Evolutionary conservation across 192 early-diverging fungal species (phyloP).

Genomic region (Podila clonocystis): DNA sequence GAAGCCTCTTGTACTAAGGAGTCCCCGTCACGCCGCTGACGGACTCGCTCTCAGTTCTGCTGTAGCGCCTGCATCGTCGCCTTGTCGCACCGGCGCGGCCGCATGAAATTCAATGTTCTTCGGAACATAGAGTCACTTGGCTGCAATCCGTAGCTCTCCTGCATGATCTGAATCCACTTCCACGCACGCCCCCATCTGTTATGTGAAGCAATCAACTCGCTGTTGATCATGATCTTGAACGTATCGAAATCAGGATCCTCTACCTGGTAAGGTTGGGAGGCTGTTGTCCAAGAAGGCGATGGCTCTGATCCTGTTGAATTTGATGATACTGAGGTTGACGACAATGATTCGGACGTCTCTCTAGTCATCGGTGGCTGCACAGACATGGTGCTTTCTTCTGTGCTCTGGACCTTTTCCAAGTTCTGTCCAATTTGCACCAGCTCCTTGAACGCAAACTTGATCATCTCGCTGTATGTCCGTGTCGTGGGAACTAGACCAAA

Average conservation of each 20-base stretch:
- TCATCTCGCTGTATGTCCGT: conserved; percentile 46
- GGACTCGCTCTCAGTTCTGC: conserved; percentile 30
- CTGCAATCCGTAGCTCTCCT: conserved; percentile 26
- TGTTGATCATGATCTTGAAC: conserved; percentile 40
- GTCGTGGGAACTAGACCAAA: conserved; percentile 42
- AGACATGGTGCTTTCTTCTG: not conserved
- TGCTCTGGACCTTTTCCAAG: conserved; percentile 10
- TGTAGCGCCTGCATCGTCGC: conserved; percentile 13
- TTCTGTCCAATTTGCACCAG: conserved; percentile 41
- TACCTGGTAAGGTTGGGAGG: not conserved
- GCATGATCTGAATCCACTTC: conserved; percentile 47
- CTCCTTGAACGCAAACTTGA: conserved; percentile 47
- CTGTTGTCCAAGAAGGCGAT: not conserved
- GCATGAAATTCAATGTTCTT: conserved; percentile 29
- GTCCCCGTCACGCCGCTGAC: conserved; percentile 2
- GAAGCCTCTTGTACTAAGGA: too few species aligned
- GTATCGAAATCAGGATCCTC: conserved; percentile 35
- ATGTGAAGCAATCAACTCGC: conserved; percentile 23
- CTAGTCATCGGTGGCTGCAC: not conserved
- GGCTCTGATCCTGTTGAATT: not conserved
- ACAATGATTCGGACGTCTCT: not conserved
- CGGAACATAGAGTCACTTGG: conserved; percentile 41
- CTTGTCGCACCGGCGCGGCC: conserved; percentile 19
- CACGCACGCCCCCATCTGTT: conserved; percentile 40
- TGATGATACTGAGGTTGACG: not conserved